Conservation (phyloP, 2,329 filamentous ascomycete genomes). For the Xylariaceae sp. region DNA sequence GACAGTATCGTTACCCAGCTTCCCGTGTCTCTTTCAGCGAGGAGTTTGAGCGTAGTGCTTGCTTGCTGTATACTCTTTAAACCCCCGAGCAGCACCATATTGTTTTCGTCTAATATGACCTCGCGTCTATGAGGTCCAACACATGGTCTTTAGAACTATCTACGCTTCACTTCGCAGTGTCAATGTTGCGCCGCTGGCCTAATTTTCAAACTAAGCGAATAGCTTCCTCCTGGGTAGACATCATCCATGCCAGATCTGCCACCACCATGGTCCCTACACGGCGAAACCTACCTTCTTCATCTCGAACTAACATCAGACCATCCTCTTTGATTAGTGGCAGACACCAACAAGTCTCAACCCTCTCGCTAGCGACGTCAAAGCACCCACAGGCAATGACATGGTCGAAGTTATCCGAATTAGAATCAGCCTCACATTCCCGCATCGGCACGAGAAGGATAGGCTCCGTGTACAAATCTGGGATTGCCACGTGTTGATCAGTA, state of each 20-base stretch:
- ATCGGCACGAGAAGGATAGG: not conserved
- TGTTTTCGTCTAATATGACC: no score
- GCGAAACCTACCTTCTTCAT: constrained; percentile 24
- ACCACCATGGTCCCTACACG: constrained; percentile 25
- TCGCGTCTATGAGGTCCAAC: no score
- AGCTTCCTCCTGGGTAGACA: constrained; percentile 32
- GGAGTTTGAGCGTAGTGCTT: no score
- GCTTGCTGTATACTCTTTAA: no score
- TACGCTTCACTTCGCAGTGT: no score
- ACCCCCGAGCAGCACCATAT: no score
- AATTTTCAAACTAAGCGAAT: constrained; percentile 30
- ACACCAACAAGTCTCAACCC: constrained; percentile 25
- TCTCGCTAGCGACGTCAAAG: constrained; percentile 27
- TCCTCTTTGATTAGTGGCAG: constrained; percentile 23
- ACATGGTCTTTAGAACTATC: no score
- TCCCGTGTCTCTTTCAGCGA: no score
- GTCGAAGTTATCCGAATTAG: not conserved
- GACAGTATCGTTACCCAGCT: no score
- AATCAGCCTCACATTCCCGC: not conserved
- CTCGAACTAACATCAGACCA: constrained; percentile 26
- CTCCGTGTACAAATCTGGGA: constrained; percentile 3
- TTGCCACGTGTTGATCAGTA: constrained; percentile 13
- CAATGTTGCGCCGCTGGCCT: no score
- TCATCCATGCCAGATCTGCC: constrained; percentile 17
- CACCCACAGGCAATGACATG: constrained; percentile 16